Conservation (phyloP, 2,329 filamentous ascomycete species). For the Colletotrichum eleusines region DNA sequence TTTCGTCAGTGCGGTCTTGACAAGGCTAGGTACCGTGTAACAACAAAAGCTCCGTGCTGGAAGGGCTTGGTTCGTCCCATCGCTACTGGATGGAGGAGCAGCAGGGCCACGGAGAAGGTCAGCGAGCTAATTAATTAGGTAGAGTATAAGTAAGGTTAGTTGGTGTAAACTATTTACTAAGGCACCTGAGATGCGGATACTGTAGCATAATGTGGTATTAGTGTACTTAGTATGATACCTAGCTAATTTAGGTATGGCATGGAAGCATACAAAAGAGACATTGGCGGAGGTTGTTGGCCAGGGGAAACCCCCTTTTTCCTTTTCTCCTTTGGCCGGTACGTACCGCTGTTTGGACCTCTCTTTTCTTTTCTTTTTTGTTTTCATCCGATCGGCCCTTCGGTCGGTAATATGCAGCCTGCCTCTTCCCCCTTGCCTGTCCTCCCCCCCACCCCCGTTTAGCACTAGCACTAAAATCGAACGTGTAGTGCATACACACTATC, state of each 20-base stretch:
- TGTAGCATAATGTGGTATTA: too few relatives aligned
- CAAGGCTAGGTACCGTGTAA: neutral
- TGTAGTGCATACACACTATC: neutral
- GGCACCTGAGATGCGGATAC: too few relatives aligned
- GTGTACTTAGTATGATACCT: too few relatives aligned
- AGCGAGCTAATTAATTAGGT: neutral
- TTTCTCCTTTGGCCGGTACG: constrained; percentile 6
- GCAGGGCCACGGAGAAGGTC: constrained; percentile 5
- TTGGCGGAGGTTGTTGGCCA: constrained; percentile 11
- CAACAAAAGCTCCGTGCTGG: constrained; percentile 12
- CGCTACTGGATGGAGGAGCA: constrained; percentile 19
- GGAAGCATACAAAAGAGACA: neutral
- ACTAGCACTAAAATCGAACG: constrained; percentile 5
- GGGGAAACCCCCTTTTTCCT: constrained; percentile 12
- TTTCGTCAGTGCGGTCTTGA: neutral
- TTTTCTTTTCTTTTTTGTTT: neutral
- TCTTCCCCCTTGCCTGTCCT: constrained; percentile 5
- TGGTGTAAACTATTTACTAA: too few relatives aligned
- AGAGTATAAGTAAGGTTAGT: neutral
- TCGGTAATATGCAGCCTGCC: neutral
- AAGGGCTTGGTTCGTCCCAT: neutral
- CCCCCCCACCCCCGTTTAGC: neutral
- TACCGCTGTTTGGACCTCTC: constrained; percentile 11
- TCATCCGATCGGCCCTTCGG: constrained; percentile 1
- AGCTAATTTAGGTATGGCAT: neutral